phyloP scores from a whole-genome alignment of 441 rosid species.

The Euphorbia schlechtendalii region DNA sequence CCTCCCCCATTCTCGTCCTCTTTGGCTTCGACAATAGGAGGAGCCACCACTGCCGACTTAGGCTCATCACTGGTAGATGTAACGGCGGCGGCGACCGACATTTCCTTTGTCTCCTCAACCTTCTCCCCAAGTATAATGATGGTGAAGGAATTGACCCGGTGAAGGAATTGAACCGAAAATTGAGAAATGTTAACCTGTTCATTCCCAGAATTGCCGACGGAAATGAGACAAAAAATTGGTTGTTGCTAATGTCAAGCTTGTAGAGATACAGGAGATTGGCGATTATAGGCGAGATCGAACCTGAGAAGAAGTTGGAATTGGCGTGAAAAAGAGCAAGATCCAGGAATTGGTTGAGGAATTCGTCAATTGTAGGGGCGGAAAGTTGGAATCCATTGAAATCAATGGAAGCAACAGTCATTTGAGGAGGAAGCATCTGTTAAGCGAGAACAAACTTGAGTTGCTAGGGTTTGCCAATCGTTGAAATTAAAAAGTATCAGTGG shows the following conservation, averaged over 20 bases:
- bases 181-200: constrained; percentile 50
- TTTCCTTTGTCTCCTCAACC: too few relatives aligned
- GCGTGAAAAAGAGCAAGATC: constrained; percentile 77
- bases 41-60: too few relatives aligned
- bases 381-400: constrained; percentile 79
- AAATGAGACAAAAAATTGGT: constrained; percentile 66
- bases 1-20: too few relatives aligned
- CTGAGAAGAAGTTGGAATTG: too few relatives aligned
- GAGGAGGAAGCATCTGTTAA: too few relatives aligned
- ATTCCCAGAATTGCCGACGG: constrained; percentile 58
- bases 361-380: constrained; percentile 58
- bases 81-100: too few relatives aligned
- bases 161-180: constrained; percentile 64
- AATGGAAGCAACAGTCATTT: constrained; percentile 74
- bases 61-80: too few relatives aligned
- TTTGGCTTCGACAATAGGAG: too few relatives aligned
- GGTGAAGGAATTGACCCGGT: constrained; percentile 69
- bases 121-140: too few relatives aligned
- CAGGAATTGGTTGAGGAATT: constrained; percentile 63
- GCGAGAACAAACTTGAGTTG: too few relatives aligned
- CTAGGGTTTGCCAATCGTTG: too few relatives aligned
- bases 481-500: too few relatives aligned
- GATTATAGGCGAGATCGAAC: constrained; percentile 48
- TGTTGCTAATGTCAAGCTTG: constrained; percentile 81
- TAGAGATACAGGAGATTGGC: constrained; percentile 63